Evolutionary conservation across 2,329 filamentous ascomycete genomes (phyloP).

Genomic region (Aureobasidium sp.): DNA sequence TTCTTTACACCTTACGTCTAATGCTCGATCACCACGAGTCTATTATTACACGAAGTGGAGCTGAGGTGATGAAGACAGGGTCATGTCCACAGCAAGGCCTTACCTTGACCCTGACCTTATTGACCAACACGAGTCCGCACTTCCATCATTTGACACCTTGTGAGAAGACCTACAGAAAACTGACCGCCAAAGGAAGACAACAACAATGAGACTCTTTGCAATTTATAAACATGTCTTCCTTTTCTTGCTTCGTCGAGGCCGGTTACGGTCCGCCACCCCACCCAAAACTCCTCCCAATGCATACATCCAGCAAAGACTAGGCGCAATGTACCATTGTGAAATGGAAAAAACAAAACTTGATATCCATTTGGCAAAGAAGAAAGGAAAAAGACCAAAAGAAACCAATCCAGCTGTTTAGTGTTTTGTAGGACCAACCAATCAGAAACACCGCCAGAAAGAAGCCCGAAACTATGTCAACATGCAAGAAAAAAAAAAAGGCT

Average conservation of each 20-base stretch:
- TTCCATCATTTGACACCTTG: too few species aligned
- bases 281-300: constrained; percentile 9
- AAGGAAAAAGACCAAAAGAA: not conserved
- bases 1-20: too few species aligned
- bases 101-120: too few species aligned
- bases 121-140: too few species aligned
- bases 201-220: not conserved
- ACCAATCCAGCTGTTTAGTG: not conserved
- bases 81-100: too few species aligned
- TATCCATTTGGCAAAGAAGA: not conserved
- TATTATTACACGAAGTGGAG: too few species aligned
- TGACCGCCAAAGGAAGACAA: too few species aligned
- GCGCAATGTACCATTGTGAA: not conserved
- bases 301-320: not conserved
- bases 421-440: constrained; percentile 10
- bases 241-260: not conserved
- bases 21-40: too few species aligned
- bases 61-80: too few species aligned
- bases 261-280: not conserved
- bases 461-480: constrained; percentile 7
- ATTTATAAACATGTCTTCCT: not conserved
- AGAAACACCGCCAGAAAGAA: constrained; percentile 9
- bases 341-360: not conserved
- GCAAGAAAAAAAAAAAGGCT: not conserved
- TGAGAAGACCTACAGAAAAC: too few species aligned